A percentile compares a stretch with the other conserved stretches of the same genome.
Conservation (phyloP, 371 early-diverging fungal species). For the Apophysomyces variabilis region DNA sequence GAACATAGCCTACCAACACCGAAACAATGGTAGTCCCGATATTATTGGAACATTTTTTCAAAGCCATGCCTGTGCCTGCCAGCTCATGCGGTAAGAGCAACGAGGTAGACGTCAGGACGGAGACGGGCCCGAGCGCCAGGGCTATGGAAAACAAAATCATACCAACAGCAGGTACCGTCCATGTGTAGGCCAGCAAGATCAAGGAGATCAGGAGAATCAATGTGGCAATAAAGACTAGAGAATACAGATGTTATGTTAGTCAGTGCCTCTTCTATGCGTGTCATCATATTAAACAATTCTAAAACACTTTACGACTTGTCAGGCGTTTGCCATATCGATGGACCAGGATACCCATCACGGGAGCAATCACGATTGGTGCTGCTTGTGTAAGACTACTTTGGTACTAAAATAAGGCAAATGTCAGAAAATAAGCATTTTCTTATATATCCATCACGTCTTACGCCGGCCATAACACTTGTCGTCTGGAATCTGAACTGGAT, state of each 20-base stretch:
- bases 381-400: constrained; percentile 60
- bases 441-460: constrained; percentile 18
- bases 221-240: constrained; percentile 39
- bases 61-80: constrained; percentile 54
- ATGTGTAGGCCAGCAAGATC: constrained; percentile 41
- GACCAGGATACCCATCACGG: constrained; percentile 55
- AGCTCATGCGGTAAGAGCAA: constrained; percentile 46
- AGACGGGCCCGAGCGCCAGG: constrained; percentile 50
- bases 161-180: constrained; percentile 43
- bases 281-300: too few species aligned
- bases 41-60: constrained; percentile 56
- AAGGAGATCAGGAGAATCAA: constrained; percentile 40
- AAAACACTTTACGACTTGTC: constrained; percentile 32
- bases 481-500: constrained; percentile 52
- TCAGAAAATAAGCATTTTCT: not conserved
- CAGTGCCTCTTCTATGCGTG: too few species aligned
- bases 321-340: constrained; percentile 59
- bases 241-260: not conserved
- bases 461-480: constrained; percentile 48
- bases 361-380: constrained; percentile 57
- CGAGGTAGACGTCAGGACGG: constrained; percentile 45
- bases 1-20: constrained; percentile 53
- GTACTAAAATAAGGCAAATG: constrained; percentile 31
- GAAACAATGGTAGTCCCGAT: constrained; percentile 56
- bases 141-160: constrained; percentile 55